Conservation (phyloP, 257 asterid genomes). For the Anisodus tanguticus region DNA sequence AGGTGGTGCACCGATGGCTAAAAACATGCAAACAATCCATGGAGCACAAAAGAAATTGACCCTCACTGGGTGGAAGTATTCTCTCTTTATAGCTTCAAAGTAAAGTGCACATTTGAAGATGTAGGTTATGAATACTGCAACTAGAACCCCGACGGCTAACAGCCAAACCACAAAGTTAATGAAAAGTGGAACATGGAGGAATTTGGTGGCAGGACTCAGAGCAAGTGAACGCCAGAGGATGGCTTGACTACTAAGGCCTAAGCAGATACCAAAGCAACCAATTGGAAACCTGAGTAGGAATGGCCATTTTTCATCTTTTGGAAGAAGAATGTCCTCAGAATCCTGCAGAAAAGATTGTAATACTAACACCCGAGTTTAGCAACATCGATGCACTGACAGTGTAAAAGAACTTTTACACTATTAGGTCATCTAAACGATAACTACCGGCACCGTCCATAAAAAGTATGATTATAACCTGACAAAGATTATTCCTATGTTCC, state of each 20-base stretch:
- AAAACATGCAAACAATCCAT: constrained; percentile 85
- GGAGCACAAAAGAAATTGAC: constrained; percentile 98
- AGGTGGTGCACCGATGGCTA: constrained; percentile 78
- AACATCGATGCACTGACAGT: too few species aligned
- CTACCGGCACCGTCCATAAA: too few species aligned
- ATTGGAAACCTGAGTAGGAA: constrained; percentile 94
- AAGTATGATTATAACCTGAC: too few species aligned
- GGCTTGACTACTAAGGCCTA: constrained; percentile 94
- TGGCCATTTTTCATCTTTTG: constrained; percentile 86
- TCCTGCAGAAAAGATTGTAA: constrained; percentile 49
- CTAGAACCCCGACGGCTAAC: constrained; percentile 56
- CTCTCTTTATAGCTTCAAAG: constrained; percentile 90
- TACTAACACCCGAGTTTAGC: too few species aligned
- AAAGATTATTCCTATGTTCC: too few species aligned
- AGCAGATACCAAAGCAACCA: constrained; percentile 87
- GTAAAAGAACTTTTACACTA: too few species aligned
- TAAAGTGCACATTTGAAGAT: constrained; percentile 65
- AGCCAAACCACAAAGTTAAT: constrained; percentile 81
- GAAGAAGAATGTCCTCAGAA: constrained; percentile 82
- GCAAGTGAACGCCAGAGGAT: constrained; percentile 77
- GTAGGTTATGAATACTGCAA: constrained; percentile 66
- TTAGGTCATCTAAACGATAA: too few species aligned
- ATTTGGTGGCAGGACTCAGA: constrained; percentile 63
- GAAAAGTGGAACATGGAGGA: constrained; percentile 68
- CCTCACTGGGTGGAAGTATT: constrained; percentile 81